Evolutionary conservation across 768 basidiomycete species (phyloP).

Genomic region (Hericium coralloides): DNA sequence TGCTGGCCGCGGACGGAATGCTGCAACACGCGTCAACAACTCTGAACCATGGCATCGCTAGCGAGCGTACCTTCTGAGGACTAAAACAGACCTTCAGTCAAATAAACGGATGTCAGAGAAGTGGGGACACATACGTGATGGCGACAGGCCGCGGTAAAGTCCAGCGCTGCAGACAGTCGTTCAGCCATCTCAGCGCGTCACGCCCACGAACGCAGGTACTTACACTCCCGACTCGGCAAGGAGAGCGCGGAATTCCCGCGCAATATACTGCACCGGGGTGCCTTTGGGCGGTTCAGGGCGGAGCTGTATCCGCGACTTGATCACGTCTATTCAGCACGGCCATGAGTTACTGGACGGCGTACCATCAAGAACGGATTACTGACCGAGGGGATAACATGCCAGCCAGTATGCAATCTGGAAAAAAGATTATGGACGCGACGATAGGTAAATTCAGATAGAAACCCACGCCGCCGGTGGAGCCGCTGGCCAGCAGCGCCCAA

Average conservation of each 20-base stretch:
- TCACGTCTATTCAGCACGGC: conserved; percentile 50
- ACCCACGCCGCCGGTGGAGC: conserved; percentile 75
- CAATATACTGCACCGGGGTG: conserved; percentile 70
- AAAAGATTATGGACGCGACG: background rate
- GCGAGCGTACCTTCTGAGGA: conserved; percentile 47
- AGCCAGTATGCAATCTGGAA: conserved; percentile 84
- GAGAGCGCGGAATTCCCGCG: conserved; percentile 55
- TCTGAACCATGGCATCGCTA: background rate
- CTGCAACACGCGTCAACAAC: conserved; percentile 28
- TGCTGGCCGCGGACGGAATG: conserved; percentile 86
- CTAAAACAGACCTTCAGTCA: conserved; percentile 24
- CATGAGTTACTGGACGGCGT: background rate
- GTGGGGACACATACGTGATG: conserved; percentile 48
- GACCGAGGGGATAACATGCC: conserved; percentile 82
- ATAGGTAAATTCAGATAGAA: background rate
- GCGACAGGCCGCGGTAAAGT: conserved; percentile 66
- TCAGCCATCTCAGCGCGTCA: background rate
- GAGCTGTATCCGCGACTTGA: conserved; percentile 87
- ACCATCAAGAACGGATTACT: background rate
- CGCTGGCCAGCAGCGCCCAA: conserved; percentile 79
- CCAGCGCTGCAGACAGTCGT: conserved; percentile 37
- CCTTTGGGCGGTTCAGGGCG: conserved; percentile 64
- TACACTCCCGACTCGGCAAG: conserved; percentile 67
- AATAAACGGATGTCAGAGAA: background rate
- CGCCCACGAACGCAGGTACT: conserved; percentile 22